Base-by-base conservation (phyloP, 179 eudicot species). In the Carnegiea gigantea region DNA sequence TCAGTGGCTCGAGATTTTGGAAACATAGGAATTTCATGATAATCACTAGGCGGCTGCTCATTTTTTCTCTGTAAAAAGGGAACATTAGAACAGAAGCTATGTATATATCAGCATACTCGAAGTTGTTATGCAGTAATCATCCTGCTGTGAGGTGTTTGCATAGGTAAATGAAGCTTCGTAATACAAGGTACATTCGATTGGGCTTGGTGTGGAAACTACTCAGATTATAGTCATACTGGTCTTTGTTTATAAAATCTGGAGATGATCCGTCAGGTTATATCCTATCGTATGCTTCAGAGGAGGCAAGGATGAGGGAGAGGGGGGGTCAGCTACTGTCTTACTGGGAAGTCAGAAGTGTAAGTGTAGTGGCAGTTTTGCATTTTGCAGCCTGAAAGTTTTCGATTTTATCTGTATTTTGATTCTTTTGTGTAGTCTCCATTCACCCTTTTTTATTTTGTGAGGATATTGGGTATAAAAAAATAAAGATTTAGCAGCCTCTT, bases 1-100 rank as follows among this genome's bases (percentile, higher is more conserved):
- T 0, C 88, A 89, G 91, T 77, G 75, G 83, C 89, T 20, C 46
- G 43, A 73, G 87, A 82, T 14, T 87, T 89, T 17, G 40, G 73
- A 48, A 65, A 78, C 73, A 46, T 57, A 3, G 81, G 88, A 59
- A 44, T 77, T 20, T 70, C 82, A 77, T 79, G 73, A 70, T 15
- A 57, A 18, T 51, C 57, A 51, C 57, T 0, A 51, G 17, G 18
- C 17, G 17, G 57, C 2, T 57, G 62, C 71, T 67, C 38, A 51
- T 24, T 28, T 12, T 67, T 67, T 67, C 30, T 28, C 38, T 28
- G 33, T 13, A 5, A 28, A 30, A 28, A 4, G n/a, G 73, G 26
- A 28, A 28, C 40, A 28, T 28, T 21, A 26, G n/a, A 28, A 30
- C 46, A 23, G 26, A 59, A 83, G 78, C 28, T 60, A 4, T 85